Conservation (phyloP, 805 yeast species). For the Hemisphaericaspora nanyangensis region DNA sequence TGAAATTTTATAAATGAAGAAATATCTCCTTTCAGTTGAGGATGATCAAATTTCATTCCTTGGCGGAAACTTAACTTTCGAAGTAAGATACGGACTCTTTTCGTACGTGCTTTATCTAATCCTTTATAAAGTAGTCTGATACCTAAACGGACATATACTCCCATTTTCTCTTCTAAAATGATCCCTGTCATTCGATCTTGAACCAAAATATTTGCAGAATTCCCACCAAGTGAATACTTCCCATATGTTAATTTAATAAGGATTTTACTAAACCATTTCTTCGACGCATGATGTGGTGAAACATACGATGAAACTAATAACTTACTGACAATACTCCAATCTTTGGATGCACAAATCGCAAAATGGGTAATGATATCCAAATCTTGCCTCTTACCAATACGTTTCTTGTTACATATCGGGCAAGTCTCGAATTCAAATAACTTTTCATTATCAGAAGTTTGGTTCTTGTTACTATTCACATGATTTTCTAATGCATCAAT, state of each 20-base stretch:
- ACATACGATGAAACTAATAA: constrained; percentile 66
- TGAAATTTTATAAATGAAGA: constrained; percentile 79
- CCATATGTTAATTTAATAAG: constrained; percentile 86
- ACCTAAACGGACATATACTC: constrained; percentile 82
- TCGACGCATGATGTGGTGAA: constrained; percentile 75
- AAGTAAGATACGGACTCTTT: constrained; percentile 57
- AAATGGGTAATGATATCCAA: constrained; percentile 79
- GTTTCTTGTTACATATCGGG: constrained; percentile 71
- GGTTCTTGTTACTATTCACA: constrained; percentile 14
- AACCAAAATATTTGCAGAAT: constrained; percentile 90
- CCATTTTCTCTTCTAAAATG: constrained; percentile 90
- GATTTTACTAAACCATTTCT: constrained; percentile 84
- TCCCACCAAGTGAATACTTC: constrained; percentile 76
- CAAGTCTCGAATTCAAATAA: constrained; percentile 66
- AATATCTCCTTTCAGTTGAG: constrained; percentile 63
- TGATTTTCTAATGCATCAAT: constrained; percentile 45
- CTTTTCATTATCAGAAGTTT: constrained; percentile 28
- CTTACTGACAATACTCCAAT: constrained; percentile 67
- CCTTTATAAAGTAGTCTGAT: constrained; percentile 81
- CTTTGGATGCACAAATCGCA: constrained; percentile 78
- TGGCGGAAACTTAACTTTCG: constrained; percentile 70
- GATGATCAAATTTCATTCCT: constrained; percentile 78
- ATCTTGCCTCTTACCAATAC: constrained; percentile 51
- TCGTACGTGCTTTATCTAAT: constrained; percentile 55
- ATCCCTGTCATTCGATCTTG: constrained; percentile 89